These are phyloP conservation scores for Trypanosoma conorhini DNA, from an alignment of 208 protist species.

Conservation along the genomic window DNA sequence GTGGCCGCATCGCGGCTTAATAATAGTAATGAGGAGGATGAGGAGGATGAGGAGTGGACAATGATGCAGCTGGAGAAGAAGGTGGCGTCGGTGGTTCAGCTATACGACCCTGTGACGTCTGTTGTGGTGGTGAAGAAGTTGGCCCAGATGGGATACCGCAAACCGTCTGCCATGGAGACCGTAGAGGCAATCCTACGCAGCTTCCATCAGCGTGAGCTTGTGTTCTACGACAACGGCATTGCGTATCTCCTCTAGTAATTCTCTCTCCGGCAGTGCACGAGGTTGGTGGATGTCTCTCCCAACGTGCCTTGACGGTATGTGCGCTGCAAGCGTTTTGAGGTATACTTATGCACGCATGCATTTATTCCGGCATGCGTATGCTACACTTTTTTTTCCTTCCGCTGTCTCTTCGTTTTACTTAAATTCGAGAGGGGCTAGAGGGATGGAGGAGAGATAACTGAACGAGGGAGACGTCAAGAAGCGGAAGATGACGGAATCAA, in stretches of 20 bases:
- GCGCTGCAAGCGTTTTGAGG: background rate
- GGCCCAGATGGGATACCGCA: conserved; percentile 63
- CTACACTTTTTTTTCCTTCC: background rate
- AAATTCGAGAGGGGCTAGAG: background rate
- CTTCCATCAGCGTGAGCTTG: conserved; percentile 78
- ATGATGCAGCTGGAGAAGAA: conserved; percentile 48
- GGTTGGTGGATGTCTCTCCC: background rate
- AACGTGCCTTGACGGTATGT: background rate
- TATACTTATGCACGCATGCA: background rate
- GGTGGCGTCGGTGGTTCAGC: conserved; percentile 73
- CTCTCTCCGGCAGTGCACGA: background rate
- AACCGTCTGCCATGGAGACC: conserved; percentile 23
- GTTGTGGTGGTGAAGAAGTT: conserved; percentile 81
- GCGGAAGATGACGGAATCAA: background rate
- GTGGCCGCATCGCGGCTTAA: conserved; percentile 1
- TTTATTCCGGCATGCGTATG: background rate
- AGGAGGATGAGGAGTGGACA: conserved; percentile 28
- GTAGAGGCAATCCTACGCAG: conserved; percentile 62
- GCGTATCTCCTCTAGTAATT: conserved; percentile 67
- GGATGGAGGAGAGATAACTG: background rate
- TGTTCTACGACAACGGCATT: conserved; percentile 85
- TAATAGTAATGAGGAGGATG: conserved; percentile 26
- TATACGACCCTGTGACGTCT: conserved; percentile 80
- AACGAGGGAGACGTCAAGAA: background rate
- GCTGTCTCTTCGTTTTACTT: background rate